phyloP scores from a whole-genome alignment of 306 rosid species.

The Trifolium fragiferum region DNA sequence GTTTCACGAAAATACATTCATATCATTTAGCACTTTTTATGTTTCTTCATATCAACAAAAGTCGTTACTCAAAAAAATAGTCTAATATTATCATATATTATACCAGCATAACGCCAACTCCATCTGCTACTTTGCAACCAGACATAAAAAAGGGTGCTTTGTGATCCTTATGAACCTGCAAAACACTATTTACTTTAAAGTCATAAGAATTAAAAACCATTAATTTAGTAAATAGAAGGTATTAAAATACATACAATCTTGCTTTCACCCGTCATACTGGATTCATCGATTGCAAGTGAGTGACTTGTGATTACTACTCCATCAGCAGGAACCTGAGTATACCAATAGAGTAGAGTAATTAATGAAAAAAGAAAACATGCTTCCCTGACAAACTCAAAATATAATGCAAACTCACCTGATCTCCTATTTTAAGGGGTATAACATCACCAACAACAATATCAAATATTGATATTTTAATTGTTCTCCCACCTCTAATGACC shows the following conservation, averaged over 20 bases:
- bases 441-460: conserved; percentile 98
- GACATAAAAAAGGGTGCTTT: conserved; percentile 92
- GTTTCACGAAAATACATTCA: conserved; percentile 20
- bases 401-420: conserved; percentile 68
- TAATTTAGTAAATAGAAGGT: conserved; percentile 33
- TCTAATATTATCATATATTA: conserved; percentile 28
- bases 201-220: conserved; percentile 35
- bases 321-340: conserved; percentile 88
- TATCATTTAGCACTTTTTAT: conserved; percentile 15
- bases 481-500: conserved; percentile 90
- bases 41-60: not conserved
- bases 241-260: conserved; percentile 69
- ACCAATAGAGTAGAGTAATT: conserved; percentile 20
- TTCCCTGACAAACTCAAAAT: conserved; percentile 32
- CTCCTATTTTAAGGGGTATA: conserved; percentile 91
- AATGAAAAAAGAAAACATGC: conserved; percentile 16
- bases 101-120: conserved; percentile 97
- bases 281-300: conserved; percentile 93
- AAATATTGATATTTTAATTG: conserved; percentile 74
- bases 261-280: conserved; percentile 99
- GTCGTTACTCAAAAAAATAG: not conserved
- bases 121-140: conserved; percentile 99
- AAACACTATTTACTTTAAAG: conserved; percentile 46
- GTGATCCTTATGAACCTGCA: conserved; percentile 88
- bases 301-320: conserved; percentile 84